Conservation (phyloP, 2,329 filamentous ascomycete genomes). For the Fusarium pseudocircinatum region DNA sequence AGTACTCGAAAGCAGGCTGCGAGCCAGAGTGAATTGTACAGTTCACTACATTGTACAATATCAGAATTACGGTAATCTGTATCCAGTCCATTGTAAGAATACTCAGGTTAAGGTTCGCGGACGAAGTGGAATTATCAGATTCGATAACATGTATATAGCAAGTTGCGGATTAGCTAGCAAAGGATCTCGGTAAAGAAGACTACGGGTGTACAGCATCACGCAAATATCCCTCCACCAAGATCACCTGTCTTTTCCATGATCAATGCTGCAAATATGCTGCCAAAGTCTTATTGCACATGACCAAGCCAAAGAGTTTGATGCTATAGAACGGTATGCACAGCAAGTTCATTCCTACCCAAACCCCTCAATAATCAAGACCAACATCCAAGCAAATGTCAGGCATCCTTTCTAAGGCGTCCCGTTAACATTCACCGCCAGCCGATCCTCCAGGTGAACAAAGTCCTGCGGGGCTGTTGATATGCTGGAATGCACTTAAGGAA, state of each 20-base stretch:
- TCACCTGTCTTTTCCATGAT: not conserved
- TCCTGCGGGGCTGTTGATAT: rapidly evolving
- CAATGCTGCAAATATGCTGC: not conserved
- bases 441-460: rapidly evolving
- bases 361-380: rapidly evolving
- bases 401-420: rapidly evolving
- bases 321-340: not conserved
- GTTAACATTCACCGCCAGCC: rapidly evolving
- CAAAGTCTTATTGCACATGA: not conserved
- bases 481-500: not conserved
- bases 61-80: too few relatives aligned
- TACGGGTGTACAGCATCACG: too few relatives aligned
- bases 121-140: too few relatives aligned
- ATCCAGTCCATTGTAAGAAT: too few relatives aligned
- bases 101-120: too few relatives aligned
- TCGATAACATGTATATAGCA: too few relatives aligned
- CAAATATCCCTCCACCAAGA: rapidly evolving
- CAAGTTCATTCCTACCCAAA: rapidly evolving
- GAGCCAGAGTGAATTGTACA: too few relatives aligned
- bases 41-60: too few relatives aligned
- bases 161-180: too few relatives aligned
- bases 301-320: not conserved
- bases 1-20: too few relatives aligned
- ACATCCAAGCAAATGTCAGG: rapidly evolving
- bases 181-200: too few relatives aligned